phyloP scores from a whole-genome alignment of 192 early-diverging fungal genomes.

The Mortierella alpina region DNA sequence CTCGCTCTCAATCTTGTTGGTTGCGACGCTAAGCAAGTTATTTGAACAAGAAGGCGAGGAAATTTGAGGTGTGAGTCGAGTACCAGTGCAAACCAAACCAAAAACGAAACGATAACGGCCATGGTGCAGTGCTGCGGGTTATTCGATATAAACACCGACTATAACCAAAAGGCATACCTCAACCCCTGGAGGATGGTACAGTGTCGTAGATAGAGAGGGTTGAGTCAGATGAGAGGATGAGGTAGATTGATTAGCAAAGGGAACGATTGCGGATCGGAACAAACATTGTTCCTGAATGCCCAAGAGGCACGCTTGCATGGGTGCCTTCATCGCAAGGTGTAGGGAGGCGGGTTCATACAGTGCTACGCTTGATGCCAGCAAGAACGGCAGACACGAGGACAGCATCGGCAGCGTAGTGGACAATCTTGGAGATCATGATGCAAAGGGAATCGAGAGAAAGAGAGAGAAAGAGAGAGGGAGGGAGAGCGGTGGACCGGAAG shows the following conservation, averaged over 20 bases:
- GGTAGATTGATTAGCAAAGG: not conserved
- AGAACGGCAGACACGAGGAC: constrained; percentile 69
- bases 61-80: not conserved
- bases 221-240: not conserved
- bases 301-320: not conserved
- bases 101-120: not conserved
- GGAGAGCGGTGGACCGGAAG: not conserved
- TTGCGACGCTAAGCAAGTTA: constrained; percentile 48
- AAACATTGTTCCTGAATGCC: not conserved
- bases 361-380: constrained; percentile 67
- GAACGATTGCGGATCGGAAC: not conserved
- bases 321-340: not conserved
- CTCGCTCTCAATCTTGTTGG: constrained; percentile 60
- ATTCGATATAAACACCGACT: not conserved
- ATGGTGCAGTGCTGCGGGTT: not conserved
- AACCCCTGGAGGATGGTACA: constrained; percentile 21
- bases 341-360: constrained; percentile 52
- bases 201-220: not conserved
- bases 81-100: not conserved
- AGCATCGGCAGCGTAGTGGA: constrained; percentile 66
- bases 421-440: constrained; percentile 57
- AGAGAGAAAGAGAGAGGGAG: constrained; percentile 1
- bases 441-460: not conserved
- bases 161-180: constrained; percentile 5
- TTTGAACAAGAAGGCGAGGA: not conserved